Conservation (phyloP, 768 basidiomycete species). For the Glaciozyma antarctica region DNA sequence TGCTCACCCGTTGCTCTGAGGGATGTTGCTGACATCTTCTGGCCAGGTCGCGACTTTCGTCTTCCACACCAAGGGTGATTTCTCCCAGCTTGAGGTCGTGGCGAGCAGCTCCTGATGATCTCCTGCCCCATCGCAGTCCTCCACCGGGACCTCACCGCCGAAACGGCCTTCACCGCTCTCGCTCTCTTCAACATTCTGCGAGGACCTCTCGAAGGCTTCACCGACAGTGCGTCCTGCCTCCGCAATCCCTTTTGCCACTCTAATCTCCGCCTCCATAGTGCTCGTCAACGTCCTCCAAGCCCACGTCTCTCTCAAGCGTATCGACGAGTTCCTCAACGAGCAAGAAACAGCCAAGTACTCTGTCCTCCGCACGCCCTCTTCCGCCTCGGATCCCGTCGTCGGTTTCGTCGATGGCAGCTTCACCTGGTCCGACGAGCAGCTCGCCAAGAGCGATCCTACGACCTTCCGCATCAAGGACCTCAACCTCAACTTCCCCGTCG, state of each 20-base stretch:
- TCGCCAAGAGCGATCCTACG: slow-evolving; percentile 41
- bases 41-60: slow-evolving; percentile 36
- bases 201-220: slow-evolving; percentile 38
- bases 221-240: slow-evolving; percentile 23
- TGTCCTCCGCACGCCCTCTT: slow-evolving; percentile 7
- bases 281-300: slow-evolving; percentile 36
- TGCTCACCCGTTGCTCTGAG: neutral
- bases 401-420: slow-evolving; percentile 40
- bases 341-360: slow-evolving; percentile 43
- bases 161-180: slow-evolving; percentile 43
- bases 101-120: neutral
- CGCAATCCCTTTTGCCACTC: neutral
- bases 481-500: slow-evolving; percentile 55
- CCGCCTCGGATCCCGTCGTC: slow-evolving; percentile 31
- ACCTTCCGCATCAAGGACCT: slow-evolving; percentile 48
- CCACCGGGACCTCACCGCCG: slow-evolving; percentile 39
- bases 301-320: slow-evolving; percentile 38
- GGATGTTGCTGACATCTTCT: neutral
- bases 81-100: neutral
- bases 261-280: slow-evolving; percentile 8
- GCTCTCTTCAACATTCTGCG: slow-evolving; percentile 43
- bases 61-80: slow-evolving; percentile 26
- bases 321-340: slow-evolving; percentile 41
- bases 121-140: slow-evolving; percentile 24
- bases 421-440: slow-evolving; percentile 29